A percentile compares a stretch with the other conserved stretches of the same genome.
Conservation (phyloP, 83 land plant species). For the Diphasiastrum complanatum region DNA sequence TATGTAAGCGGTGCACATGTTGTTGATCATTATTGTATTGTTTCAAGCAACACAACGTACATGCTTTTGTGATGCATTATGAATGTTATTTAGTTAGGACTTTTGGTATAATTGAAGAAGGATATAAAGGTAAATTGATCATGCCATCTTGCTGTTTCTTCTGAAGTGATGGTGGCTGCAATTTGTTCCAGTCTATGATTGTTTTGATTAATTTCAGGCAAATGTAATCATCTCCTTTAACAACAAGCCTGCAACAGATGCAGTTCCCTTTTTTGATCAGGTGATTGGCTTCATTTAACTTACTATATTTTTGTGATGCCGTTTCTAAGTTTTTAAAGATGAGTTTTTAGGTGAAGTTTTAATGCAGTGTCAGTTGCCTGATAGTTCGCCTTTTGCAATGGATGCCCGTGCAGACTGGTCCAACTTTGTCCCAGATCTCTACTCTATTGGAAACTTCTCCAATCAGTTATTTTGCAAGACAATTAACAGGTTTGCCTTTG, state of each 20-base stretch:
- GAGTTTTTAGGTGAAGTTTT: too few relatives aligned
- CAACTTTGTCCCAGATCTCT: constrained; percentile 22
- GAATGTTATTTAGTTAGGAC: too few relatives aligned
- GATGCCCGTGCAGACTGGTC: constrained; percentile 23
- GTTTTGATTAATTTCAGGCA: constrained; percentile 25
- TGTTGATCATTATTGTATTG: too few relatives aligned
- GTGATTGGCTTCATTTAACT: constrained; percentile 7
- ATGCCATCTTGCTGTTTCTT: neutral
- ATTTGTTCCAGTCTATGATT: neutral
- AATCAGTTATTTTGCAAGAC: constrained; percentile 16
- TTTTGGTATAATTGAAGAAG: too few relatives aligned
- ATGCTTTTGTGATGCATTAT: too few relatives aligned
- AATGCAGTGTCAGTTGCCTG: too few relatives aligned
- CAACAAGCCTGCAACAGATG: constrained; percentile 42
- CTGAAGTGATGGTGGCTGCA: neutral
- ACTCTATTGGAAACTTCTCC: constrained; percentile 23
- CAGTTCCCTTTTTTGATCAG: constrained; percentile 43
- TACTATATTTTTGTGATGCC: neutral
- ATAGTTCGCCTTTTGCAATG: neutral
- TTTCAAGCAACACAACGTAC: too few relatives aligned
- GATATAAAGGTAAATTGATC: constrained; percentile 17
- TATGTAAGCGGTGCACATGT: too few relatives aligned
- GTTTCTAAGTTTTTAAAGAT: too few relatives aligned
- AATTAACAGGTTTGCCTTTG: neutral
- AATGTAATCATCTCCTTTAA: constrained; percentile 38